Percentiles rank a stretch among this genome's conserved stretches.
Evolutionary conservation across 179 eudicot species (phyloP).

Genomic region (Gypsophila paniculata): DNA sequence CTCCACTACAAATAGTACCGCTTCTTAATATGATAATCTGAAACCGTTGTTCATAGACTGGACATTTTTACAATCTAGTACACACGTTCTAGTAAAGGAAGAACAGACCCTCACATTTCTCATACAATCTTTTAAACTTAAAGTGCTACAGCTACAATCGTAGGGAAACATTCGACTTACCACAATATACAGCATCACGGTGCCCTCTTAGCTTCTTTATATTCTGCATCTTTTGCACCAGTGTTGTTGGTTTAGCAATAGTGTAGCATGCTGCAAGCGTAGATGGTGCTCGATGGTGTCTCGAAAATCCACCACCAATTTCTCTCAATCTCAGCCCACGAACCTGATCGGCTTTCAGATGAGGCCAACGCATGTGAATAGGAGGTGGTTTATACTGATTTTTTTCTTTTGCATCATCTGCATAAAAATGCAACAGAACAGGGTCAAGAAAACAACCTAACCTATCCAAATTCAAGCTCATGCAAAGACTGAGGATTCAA

Average conservation of each 20-base stretch:
- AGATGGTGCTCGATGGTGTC: slow-evolving; percentile 91
- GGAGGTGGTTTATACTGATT: slow-evolving; percentile 41
- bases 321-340: slow-evolving; percentile 82
- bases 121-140: neutral
- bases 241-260: slow-evolving; percentile 84
- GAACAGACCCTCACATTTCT: neutral
- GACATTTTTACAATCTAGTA: neutral
- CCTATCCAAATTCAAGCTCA: neutral
- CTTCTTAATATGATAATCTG: too few species aligned
- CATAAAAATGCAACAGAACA: slow-evolving; percentile 18
- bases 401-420: slow-evolving; percentile 52
- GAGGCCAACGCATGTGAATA: slow-evolving; percentile 82
- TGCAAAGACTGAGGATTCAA: neutral
- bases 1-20: too few species aligned
- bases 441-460: neutral
- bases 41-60: neutral
- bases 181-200: slow-evolving; percentile 90
- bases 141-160: slow-evolving; percentile 1
- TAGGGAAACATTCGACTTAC: slow-evolving; percentile 33
- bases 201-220: slow-evolving; percentile 76
- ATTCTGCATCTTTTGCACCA: slow-evolving; percentile 92
- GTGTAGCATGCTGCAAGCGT: slow-evolving; percentile 81
- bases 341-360: slow-evolving; percentile 75
- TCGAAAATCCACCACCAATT: slow-evolving; percentile 87
- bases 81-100: neutral